Evolutionary conservation across 345 rosid genomes (phyloP).

Genomic region (Aurinia saxatilis): DNA sequence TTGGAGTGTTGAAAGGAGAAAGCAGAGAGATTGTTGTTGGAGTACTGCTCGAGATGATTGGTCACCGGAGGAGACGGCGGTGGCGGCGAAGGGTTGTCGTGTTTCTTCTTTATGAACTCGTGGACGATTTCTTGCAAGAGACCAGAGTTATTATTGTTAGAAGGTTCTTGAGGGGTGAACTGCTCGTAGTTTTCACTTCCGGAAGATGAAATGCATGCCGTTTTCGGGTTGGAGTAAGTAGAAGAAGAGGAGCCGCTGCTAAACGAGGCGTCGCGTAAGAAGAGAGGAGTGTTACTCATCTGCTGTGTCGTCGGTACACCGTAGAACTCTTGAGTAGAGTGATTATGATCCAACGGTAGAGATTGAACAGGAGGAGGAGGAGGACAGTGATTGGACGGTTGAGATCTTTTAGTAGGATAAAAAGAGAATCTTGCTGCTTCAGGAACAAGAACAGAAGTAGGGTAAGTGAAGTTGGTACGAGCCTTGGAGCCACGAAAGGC

Average conservation of each 20-base stretch:
- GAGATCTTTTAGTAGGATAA: conserved; percentile 19
- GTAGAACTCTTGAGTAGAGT: neutral
- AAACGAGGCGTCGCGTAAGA: conserved; percentile 41
- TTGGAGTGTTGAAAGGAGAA: neutral
- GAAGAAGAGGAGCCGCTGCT: neutral
- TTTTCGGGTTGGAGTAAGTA: neutral
- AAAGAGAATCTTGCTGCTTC: conserved; percentile 33
- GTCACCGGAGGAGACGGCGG: neutral
- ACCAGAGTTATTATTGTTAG: conserved; percentile 81
- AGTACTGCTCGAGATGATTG: neutral
- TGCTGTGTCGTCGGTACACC: conserved; percentile 17
- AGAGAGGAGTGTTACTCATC: conserved; percentile 27
- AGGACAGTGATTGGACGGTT: conserved; percentile 14
- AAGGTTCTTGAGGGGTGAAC: conserved; percentile 40
- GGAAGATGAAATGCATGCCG: conserved; percentile 6
- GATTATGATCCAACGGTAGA: conserved; percentile 1
- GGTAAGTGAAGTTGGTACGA: conserved; percentile 79
- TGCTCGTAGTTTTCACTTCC: neutral
- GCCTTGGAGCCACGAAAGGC: conserved; percentile 88
- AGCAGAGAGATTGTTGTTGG: conserved; percentile 3
- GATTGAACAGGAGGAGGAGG: neutral
- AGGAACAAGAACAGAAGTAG: conserved; percentile 19
- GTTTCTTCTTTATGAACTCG: conserved; percentile 41
- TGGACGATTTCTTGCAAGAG: conserved; percentile 72
- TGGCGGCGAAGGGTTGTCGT: neutral